Evolutionary conservation across 2,329 filamentous ascomycete genomes (phyloP).

Genomic region (Pezicula radicicola): DNA sequence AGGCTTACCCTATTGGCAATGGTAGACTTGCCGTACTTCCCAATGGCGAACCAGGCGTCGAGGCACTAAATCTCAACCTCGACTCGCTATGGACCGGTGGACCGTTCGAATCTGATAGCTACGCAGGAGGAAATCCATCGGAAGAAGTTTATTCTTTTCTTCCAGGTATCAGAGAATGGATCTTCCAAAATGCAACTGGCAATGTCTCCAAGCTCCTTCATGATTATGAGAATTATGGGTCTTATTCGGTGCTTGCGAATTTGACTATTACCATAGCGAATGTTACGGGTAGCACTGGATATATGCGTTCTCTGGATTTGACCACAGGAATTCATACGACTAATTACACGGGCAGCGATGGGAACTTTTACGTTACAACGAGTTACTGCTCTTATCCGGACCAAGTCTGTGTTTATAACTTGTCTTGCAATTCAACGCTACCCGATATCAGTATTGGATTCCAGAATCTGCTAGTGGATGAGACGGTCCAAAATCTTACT

Average conservation of each 20-base stretch:
- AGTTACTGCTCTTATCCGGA: slow-evolving; percentile 43
- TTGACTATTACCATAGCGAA: slow-evolving; percentile 36
- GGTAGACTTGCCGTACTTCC: slow-evolving; percentile 41
- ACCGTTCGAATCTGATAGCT: slow-evolving; percentile 42
- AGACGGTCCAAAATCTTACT: slow-evolving; percentile 23
- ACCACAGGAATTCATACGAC: slow-evolving; percentile 36
- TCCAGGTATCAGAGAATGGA: slow-evolving; percentile 39
- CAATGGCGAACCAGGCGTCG: slow-evolving; percentile 38
- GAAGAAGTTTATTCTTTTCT: slow-evolving; percentile 31
- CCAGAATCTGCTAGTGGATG: slow-evolving; percentile 36
- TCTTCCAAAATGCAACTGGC: slow-evolving; percentile 47
- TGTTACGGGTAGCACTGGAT: slow-evolving; percentile 27
- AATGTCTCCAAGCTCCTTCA: slow-evolving; percentile 38
- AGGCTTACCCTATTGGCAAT: slow-evolving; percentile 45
- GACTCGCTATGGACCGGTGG: slow-evolving; percentile 49
- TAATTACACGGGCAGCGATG: slow-evolving; percentile 30
- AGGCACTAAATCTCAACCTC: slow-evolving; percentile 42
- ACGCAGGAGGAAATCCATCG: slow-evolving; percentile 44
- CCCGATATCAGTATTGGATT: slow-evolving; percentile 38
- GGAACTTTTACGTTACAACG: slow-evolving; percentile 28
- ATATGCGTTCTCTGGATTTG: slow-evolving; percentile 41
- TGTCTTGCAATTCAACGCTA: slow-evolving; percentile 24
- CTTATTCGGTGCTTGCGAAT: slow-evolving; percentile 44
- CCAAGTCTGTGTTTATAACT: slow-evolving; percentile 29
- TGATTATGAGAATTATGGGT: slow-evolving; percentile 38